Conservation (phyloP, 805 yeast species). For the Pichia membranifaciens region DNA sequence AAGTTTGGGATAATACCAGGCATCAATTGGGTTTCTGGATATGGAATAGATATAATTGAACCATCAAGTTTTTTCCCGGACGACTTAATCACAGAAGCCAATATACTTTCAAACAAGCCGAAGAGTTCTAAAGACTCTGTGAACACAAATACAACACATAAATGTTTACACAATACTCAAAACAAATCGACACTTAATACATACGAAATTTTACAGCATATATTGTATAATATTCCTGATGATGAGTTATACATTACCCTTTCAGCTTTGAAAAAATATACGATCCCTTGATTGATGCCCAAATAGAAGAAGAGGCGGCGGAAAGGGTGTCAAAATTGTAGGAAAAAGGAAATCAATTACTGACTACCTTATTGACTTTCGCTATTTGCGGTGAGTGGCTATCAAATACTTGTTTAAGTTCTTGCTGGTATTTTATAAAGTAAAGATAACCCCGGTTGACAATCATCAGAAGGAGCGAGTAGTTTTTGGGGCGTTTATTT, state of each 20-base stretch:
- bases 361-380: neutral
- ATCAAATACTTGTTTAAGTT: too few species aligned
- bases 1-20: constrained; percentile 26
- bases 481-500: neutral
- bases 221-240: neutral
- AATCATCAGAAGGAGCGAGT: too few species aligned
- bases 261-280: constrained; percentile 1
- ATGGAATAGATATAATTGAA: constrained; percentile 30
- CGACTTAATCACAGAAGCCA: constrained; percentile 25
- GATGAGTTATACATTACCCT: neutral
- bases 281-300: neutral
- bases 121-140: neutral
- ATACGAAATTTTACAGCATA: constrained; percentile 4
- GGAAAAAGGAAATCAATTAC: too few species aligned
- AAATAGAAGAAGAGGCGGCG: too few species aligned
- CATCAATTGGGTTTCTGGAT: constrained; percentile 18
- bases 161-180: neutral
- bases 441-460: too few species aligned
- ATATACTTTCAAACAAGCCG: constrained; percentile 20
- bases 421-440: too few species aligned
- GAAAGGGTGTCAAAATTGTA: too few species aligned
- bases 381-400: neutral
- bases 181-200: constrained; percentile 2
- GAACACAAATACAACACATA: neutral
- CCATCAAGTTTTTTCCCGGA: constrained; percentile 24